Conservation (phyloP, 2,329 filamentous ascomycete species). For the Thermothelomyces thermophilus region DNA sequence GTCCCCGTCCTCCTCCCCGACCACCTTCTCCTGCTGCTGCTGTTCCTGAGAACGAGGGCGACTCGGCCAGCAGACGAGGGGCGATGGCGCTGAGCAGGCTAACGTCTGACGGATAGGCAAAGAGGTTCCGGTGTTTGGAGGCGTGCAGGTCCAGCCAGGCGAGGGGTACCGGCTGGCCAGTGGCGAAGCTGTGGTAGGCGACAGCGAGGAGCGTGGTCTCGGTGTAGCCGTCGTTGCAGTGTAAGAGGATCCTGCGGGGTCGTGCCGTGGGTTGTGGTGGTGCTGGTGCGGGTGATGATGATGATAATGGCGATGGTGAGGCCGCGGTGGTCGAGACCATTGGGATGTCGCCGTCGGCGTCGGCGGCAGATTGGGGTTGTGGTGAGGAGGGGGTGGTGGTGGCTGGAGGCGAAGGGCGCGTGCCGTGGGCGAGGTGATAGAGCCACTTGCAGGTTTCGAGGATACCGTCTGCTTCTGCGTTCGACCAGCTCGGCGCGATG, state of each 20-base stretch:
- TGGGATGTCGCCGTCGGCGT: constrained; percentile 39
- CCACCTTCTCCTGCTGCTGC: too few species aligned
- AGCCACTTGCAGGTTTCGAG: constrained; percentile 88
- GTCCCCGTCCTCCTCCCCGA: not conserved
- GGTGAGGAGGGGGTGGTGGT: constrained; percentile 21
- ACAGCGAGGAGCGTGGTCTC: constrained; percentile 85
- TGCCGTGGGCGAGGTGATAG: constrained; percentile 70
- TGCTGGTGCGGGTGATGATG: too few species aligned
- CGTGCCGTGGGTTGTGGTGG: constrained; percentile 21
- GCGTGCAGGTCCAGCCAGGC: constrained; percentile 85
- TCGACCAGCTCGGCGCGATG: constrained; percentile 74
- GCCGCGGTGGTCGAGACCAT: constrained; percentile 39
- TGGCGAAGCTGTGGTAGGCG: constrained; percentile 89
- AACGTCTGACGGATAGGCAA: constrained; percentile 89
- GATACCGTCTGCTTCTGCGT: constrained; percentile 75
- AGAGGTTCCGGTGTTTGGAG: constrained; percentile 81
- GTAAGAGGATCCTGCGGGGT: constrained; percentile 71
- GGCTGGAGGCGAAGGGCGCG: too few species aligned
- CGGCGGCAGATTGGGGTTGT: constrained; percentile 16
- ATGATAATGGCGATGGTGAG: too few species aligned
- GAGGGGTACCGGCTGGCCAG: constrained; percentile 70
- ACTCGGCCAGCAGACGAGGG: constrained; percentile 65
- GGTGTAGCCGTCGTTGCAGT: constrained; percentile 94
- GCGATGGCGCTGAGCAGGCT: constrained; percentile 72
- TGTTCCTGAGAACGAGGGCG: too few species aligned